Conservation (phyloP, 768 basidiomycete genomes). For the Tulasnella sp. region DNA sequence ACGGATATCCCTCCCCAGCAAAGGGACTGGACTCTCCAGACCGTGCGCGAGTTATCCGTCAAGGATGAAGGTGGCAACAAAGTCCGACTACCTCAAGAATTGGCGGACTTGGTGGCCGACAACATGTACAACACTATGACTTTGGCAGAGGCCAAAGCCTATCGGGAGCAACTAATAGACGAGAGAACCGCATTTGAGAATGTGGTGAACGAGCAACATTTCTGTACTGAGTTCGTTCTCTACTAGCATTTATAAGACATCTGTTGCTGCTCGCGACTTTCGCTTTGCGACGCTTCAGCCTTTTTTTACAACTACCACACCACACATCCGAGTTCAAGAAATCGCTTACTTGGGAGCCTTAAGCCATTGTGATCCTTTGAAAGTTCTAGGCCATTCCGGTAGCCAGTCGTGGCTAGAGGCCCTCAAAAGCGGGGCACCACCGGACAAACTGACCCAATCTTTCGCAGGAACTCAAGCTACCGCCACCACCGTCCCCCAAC, state of each 20-base stretch:
- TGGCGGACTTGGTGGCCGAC: background rate
- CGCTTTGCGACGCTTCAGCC: too few species aligned
- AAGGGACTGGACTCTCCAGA: slow-evolving; percentile 44
- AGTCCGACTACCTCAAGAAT: background rate
- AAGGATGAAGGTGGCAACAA: background rate
- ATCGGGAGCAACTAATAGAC: slow-evolving; percentile 12
- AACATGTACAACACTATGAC: background rate
- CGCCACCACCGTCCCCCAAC: background rate
- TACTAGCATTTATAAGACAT: background rate
- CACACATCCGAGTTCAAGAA: too few species aligned
- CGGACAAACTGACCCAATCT: background rate
- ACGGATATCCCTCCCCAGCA: slow-evolving; percentile 51
- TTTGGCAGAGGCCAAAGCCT: slow-evolving; percentile 12
- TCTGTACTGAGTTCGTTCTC: background rate
- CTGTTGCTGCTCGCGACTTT: too few species aligned
- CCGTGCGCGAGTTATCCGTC: slow-evolving; percentile 33
- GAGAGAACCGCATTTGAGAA: background rate
- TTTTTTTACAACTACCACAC: too few species aligned
- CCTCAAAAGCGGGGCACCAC: background rate
- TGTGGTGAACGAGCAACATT: background rate
- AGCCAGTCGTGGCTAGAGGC: too few species aligned
- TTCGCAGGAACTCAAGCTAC: background rate
- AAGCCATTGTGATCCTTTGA: too few species aligned
- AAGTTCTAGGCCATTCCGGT: too few species aligned
- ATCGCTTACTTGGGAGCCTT: too few species aligned